Evolutionary conservation across 805 yeast species (phyloP).

Genomic region (Pichia insulana): DNA sequence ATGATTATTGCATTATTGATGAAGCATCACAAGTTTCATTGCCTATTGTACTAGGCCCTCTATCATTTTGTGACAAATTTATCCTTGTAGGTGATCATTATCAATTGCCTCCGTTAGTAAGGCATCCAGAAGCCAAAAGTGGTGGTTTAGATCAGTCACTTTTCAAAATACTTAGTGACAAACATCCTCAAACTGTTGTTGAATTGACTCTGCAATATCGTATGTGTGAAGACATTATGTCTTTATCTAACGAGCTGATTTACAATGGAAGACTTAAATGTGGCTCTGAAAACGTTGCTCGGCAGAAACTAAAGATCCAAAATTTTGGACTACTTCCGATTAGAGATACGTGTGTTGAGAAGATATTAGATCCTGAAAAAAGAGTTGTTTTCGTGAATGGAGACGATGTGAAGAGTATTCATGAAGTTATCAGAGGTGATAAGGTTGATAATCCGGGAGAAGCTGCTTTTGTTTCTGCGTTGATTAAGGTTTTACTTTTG

Average conservation of each 20-base stretch:
- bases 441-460: slow-evolving; percentile 69
- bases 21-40: slow-evolving; percentile 94
- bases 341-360: slow-evolving; percentile 10
- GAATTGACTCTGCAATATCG: slow-evolving; percentile 80
- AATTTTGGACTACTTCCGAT: slow-evolving; percentile 22
- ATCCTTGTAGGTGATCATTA: slow-evolving; percentile 94
- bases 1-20: slow-evolving; percentile 91
- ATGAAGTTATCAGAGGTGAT: slow-evolving; percentile 51
- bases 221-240: slow-evolving; percentile 87
- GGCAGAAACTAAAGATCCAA: slow-evolving; percentile 46
- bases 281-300: slow-evolving; percentile 58
- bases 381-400: slow-evolving; percentile 76
- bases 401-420: slow-evolving; percentile 48
- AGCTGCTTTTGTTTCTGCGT: slow-evolving; percentile 52
- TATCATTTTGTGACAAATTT: slow-evolving; percentile 68
- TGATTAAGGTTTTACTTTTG: slow-evolving; percentile 46
- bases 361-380: slow-evolving; percentile 43
- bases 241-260: slow-evolving; percentile 67
- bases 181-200: slow-evolving; percentile 65
- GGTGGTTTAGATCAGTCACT: slow-evolving; percentile 68
- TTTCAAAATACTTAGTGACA: slow-evolving; percentile 65
- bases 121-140: slow-evolving; percentile 51
- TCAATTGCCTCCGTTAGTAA: slow-evolving; percentile 85
- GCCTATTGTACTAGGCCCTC: slow-evolving; percentile 87
- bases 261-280: slow-evolving; percentile 71